These are phyloP conservation scores for Podospora pseudoanserina DNA, from an alignment of 495 filamentous ascomycete species.

Conservation along the genomic window DNA sequence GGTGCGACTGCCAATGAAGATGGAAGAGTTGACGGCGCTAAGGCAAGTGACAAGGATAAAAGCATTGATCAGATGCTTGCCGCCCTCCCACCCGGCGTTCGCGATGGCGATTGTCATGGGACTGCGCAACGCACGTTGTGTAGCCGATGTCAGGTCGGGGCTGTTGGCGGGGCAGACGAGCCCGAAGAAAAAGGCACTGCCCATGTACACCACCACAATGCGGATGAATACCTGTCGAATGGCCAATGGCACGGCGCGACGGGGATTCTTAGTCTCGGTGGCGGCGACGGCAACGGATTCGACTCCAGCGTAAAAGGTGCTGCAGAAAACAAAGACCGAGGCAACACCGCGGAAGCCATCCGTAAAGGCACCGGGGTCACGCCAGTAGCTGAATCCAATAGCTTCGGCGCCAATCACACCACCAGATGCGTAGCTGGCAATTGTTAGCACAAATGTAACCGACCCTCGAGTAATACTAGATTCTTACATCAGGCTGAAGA, in stretches of 20 bases:
- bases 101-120: conserved; percentile 61
- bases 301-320: conserved; percentile 71
- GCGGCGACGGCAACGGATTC: conserved; percentile 72
- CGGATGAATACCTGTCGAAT: conserved; percentile 74
- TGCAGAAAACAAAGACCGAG: conserved; percentile 60
- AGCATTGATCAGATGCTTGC: conserved; percentile 65
- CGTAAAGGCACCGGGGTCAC: conserved; percentile 63
- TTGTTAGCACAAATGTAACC: background rate
- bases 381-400: conserved; percentile 65
- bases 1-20: conserved; percentile 65
- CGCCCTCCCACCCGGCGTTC: conserved; percentile 52
- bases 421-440: conserved; percentile 44
- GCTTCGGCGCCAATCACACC: conserved; percentile 44
- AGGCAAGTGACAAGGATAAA: conserved; percentile 67
- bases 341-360: conserved; percentile 62
- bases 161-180: conserved; percentile 52
- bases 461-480: background rate
- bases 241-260: conserved; percentile 64
- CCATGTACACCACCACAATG: conserved; percentile 71
- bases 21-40: conserved; percentile 64
- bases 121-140: conserved; percentile 45
- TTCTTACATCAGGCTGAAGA: conserved; percentile 59
- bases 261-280: conserved; percentile 69
- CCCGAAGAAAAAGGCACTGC: conserved; percentile 69
- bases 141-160: conserved; percentile 46